phyloP scores from a whole-genome alignment of 208 protist species.

The Leishmania guyanensis region DNA sequence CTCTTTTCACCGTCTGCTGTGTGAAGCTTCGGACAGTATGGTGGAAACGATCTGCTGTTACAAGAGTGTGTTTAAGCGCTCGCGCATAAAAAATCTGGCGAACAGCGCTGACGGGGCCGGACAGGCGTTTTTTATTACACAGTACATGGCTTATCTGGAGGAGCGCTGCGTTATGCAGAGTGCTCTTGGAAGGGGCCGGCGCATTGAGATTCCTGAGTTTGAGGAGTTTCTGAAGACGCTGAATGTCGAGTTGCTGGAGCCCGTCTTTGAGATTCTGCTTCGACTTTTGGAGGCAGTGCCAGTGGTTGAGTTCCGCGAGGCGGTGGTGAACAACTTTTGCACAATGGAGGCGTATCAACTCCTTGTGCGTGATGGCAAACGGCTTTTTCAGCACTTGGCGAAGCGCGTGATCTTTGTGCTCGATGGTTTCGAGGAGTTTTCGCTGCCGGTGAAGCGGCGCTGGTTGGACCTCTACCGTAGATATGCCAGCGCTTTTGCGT shows the following conservation, averaged over 20 bases:
- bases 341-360: conserved; percentile 71
- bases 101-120: conserved; percentile 43
- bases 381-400: conserved; percentile 63
- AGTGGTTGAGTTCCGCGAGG: conserved; percentile 48
- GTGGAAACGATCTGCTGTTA: conserved; percentile 54
- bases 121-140: conserved; percentile 62
- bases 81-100: conserved; percentile 60
- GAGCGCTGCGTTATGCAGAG: conserved; percentile 47
- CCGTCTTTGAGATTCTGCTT: conserved; percentile 49
- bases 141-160: conserved; percentile 69
- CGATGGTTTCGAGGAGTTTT: conserved; percentile 58
- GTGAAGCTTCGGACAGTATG: conserved; percentile 63
- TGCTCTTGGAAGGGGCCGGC: conserved; percentile 31
- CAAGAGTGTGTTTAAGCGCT: conserved; percentile 48
- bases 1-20: conserved; percentile 70
- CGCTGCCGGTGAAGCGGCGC: conserved; percentile 39
- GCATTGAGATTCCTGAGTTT: conserved; percentile 62
- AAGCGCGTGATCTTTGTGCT: conserved; percentile 66
- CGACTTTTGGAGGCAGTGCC: conserved; percentile 37
- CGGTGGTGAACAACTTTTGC: conserved; percentile 78
- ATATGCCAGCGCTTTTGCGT: conserved; percentile 37
- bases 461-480: conserved; percentile 50
- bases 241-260: conserved; percentile 38
- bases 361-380: conserved; percentile 65
- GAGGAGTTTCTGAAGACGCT: conserved; percentile 49